These are phyloP conservation scores for Sphagnurus paluster DNA, from an alignment of 1,284 basidiomycete genomes.

Conservation along the genomic window DNA sequence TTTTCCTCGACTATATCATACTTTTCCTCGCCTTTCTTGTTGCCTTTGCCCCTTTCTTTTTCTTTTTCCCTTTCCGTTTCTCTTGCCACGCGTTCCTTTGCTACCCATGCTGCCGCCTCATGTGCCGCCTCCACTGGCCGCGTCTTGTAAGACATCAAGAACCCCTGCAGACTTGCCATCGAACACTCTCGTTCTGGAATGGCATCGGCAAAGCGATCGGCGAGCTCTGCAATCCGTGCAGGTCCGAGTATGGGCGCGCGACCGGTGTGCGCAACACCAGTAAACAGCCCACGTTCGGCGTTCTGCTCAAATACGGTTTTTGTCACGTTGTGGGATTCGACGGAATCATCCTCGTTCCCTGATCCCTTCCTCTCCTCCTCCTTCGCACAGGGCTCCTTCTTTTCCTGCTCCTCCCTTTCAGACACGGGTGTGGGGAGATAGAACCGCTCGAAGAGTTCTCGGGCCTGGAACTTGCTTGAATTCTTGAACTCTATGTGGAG, in stretches of 20 bases:
- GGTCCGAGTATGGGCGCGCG: slow-evolving; percentile 28
- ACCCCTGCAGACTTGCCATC: slow-evolving; percentile 78
- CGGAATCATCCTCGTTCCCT: not conserved
- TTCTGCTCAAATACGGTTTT: too few species aligned
- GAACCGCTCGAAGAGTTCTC: slow-evolving; percentile 64
- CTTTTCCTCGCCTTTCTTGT: not conserved
- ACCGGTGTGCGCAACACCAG: slow-evolving; percentile 25
- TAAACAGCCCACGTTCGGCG: too few species aligned
- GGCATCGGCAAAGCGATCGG: slow-evolving; percentile 51
- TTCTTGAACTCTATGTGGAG: slow-evolving; percentile 73
- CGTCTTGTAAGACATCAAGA: slow-evolving; percentile 70
- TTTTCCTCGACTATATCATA: too few species aligned
- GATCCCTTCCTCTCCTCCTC: not conserved
- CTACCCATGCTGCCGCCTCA: slow-evolving; percentile 49
- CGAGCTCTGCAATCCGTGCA: slow-evolving; percentile 38
- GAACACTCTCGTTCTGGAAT: slow-evolving; percentile 69
- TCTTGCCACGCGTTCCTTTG: slow-evolving; percentile 34
- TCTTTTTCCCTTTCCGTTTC: slow-evolving; percentile 25
- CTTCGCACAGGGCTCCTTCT: slow-evolving; percentile 47
- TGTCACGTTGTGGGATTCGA: slow-evolving; percentile 17
- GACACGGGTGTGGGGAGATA: slow-evolving; percentile 55
- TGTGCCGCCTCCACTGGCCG: slow-evolving; percentile 57
- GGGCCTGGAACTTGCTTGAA: slow-evolving; percentile 66
- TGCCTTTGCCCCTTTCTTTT: not conserved
- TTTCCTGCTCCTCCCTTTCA: too few species aligned